A percentile compares a stretch with the other conserved stretches of the same genome.
Evolutionary conservation across 768 basidiomycete species (phyloP).

Genomic region (Lentinula lateritia): DNA sequence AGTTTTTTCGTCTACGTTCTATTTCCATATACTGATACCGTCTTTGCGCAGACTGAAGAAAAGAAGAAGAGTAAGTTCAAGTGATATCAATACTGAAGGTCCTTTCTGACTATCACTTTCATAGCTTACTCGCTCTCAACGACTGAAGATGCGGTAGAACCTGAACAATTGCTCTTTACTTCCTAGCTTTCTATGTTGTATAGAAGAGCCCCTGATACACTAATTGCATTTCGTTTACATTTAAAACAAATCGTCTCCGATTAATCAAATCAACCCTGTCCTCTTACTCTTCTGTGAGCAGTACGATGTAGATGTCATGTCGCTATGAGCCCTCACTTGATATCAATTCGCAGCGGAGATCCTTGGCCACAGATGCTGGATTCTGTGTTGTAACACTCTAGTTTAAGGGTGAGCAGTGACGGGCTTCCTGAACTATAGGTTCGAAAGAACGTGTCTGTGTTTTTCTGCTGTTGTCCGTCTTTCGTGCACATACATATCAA

Average conservation of each 20-base stretch:
- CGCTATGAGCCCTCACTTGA: too few relatives aligned
- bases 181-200: neutral
- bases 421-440: too few relatives aligned
- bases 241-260: neutral
- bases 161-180: neutral
- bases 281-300: too few relatives aligned
- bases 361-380: too few relatives aligned
- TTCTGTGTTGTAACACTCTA: too few relatives aligned
- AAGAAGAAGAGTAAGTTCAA: conserved; percentile 69
- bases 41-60: conserved; percentile 67
- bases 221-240: neutral
- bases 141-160: conserved; percentile 2
- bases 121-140: conserved; percentile 3
- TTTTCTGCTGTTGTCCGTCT: too few relatives aligned
- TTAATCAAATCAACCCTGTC: neutral
- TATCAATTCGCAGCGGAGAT: too few relatives aligned
- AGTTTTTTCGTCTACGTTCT: conserved; percentile 23
- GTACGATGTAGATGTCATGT: too few relatives aligned
- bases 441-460: too few relatives aligned
- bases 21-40: conserved; percentile 4
- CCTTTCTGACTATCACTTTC: neutral
- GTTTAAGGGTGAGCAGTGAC: too few relatives aligned
- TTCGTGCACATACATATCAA: too few relatives aligned
- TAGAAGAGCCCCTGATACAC: neutral
- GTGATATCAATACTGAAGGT: neutral